Percentiles rank a stretch among this genome's conserved stretches.
These are phyloP conservation scores for Macrophomina phaseolina DNA, from an alignment of 2,329 filamentous ascomycete genomes.

Conservation along the genomic window DNA sequence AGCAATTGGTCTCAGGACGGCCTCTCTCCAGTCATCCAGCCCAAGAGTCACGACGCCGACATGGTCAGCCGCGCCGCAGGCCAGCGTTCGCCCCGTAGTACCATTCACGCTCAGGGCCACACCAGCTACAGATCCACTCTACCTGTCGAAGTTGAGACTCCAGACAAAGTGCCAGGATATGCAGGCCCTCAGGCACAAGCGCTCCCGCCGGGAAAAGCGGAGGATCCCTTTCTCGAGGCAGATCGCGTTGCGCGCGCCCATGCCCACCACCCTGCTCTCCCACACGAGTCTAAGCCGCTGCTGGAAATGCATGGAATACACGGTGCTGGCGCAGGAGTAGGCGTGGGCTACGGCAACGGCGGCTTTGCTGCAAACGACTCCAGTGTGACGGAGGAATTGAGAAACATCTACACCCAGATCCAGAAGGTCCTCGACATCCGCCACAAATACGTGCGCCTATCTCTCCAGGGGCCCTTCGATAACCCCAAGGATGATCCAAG, in stretches of 20 bases:
- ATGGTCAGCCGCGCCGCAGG: slow-evolving; percentile 48
- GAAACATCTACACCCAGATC: slow-evolving; percentile 86
- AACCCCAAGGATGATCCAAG: slow-evolving; percentile 84
- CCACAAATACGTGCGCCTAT: slow-evolving; percentile 86
- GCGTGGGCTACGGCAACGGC: slow-evolving; percentile 65
- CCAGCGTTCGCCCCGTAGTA: slow-evolving; percentile 49
- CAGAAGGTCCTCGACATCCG: slow-evolving; percentile 87
- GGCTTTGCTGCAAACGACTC: slow-evolving; percentile 75
- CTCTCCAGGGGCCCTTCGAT: slow-evolving; percentile 78
- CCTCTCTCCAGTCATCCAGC: slow-evolving; percentile 50
- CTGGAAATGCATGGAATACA: slow-evolving; percentile 61
- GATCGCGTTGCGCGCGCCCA: slow-evolving; percentile 58
- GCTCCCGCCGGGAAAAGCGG: slow-evolving; percentile 6
- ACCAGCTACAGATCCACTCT: slow-evolving; percentile 37
- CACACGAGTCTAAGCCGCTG: slow-evolving; percentile 63
- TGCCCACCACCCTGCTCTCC: slow-evolving; percentile 55
- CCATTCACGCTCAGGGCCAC: slow-evolving; percentile 21
- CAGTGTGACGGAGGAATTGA: slow-evolving; percentile 82
- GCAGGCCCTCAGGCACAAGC: slow-evolving; percentile 39
- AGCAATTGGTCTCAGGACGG: slow-evolving; percentile 44
- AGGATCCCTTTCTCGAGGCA: slow-evolving; percentile 49
- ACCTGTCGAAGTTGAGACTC: slow-evolving; percentile 42
- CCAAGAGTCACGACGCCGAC: slow-evolving; percentile 50
- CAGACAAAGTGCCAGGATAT: slow-evolving; percentile 38
- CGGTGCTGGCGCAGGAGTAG: slow-evolving; percentile 64